A percentile compares a stretch with the other conserved stretches of the same genome.
These are phyloP conservation scores for Ceratocystis alfenasii DNA, from an alignment of 2,329 filamentous ascomycete genomes.

Conservation along the genomic window DNA sequence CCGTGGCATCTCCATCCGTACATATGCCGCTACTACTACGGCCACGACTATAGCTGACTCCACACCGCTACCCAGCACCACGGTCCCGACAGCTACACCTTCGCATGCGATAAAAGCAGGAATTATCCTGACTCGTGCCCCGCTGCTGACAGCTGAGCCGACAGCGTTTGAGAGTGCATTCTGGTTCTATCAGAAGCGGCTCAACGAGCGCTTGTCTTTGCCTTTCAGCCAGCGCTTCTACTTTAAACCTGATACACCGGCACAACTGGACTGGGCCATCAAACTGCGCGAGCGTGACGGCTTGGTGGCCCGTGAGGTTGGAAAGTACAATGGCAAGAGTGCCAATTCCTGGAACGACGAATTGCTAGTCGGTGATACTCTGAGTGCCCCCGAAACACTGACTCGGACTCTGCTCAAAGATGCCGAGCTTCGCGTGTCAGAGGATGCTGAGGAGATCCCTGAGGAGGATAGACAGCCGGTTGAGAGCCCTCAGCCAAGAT, in stretches of 20 bases:
- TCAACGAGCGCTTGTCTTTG: slow-evolving; percentile 82
- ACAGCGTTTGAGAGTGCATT: slow-evolving; percentile 84
- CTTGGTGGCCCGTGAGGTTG: slow-evolving; percentile 72
- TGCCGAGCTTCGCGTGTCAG: slow-evolving; percentile 52
- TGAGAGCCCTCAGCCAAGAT: slow-evolving; percentile 56
- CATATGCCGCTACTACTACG: slow-evolving; percentile 29
- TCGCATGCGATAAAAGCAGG: slow-evolving; percentile 47
- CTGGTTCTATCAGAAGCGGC: slow-evolving; percentile 92
- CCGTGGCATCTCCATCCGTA: slow-evolving; percentile 11
- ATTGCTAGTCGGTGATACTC: slow-evolving; percentile 58
- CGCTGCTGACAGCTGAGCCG: slow-evolving; percentile 70
- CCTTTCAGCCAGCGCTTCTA: slow-evolving; percentile 89
- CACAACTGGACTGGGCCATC: slow-evolving; percentile 78
- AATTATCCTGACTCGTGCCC: slow-evolving; percentile 77
- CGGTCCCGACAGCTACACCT: slow-evolving; percentile 23
- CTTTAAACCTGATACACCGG: slow-evolving; percentile 80
- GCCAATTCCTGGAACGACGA: slow-evolving; percentile 83
- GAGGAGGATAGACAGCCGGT: slow-evolving; percentile 52
- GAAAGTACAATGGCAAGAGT: slow-evolving; percentile 62
- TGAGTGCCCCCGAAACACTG: slow-evolving; percentile 52
- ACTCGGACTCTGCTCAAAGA: slow-evolving; percentile 61
- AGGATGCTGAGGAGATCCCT: slow-evolving; percentile 48
- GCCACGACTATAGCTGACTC: slow-evolving; percentile 23
- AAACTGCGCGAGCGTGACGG: slow-evolving; percentile 63
- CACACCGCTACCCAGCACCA: slow-evolving; percentile 23